These are phyloP conservation scores for Saccharomycopsis selenospora DNA, from an alignment of 805 yeast genomes.

Conservation along the genomic window DNA sequence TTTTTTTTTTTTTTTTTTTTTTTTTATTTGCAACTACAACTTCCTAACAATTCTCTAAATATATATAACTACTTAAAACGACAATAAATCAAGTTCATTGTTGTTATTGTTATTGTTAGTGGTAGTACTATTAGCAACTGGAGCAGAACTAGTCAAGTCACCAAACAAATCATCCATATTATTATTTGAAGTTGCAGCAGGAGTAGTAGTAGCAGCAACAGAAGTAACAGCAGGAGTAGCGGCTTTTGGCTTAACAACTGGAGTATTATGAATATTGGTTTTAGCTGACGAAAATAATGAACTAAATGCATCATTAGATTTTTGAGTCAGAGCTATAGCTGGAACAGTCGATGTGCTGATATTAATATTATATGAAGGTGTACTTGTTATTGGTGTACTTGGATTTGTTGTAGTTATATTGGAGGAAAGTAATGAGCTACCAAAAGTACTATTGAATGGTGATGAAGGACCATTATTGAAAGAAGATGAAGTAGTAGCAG, in stretches of 20 bases:
- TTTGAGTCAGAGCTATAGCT: conserved; percentile 34
- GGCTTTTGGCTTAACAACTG: too few species aligned
- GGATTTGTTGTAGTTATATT: conserved; percentile 20
- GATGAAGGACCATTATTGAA: not conserved
- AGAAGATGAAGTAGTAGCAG: not conserved
- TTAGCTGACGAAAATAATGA: conserved; percentile 63
- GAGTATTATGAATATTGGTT: conserved; percentile 24
- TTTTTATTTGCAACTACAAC: not conserved
- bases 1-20: not conserved
- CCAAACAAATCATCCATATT: conserved; percentile 13
- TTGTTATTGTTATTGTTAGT: not conserved
- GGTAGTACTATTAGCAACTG: not conserved
- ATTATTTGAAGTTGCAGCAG: not conserved
- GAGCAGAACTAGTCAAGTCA: conserved; percentile 10
- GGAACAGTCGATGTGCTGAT: conserved; percentile 26
- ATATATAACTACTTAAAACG: conserved; percentile 8
- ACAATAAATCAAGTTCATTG: conserved; percentile 17
- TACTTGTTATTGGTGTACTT: conserved; percentile 11
- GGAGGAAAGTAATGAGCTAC: conserved; percentile 14
- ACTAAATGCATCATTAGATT: conserved; percentile 61
- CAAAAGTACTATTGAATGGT: conserved; percentile 17
- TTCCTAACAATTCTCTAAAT: too few species aligned
- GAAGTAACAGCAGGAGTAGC: not conserved
- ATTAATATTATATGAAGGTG: not conserved
- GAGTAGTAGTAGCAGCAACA: not conserved